Base-by-base conservation (phyloP, 2,329 filamentous ascomycete species). In the Sarocladiaceae sp. region DNA sequence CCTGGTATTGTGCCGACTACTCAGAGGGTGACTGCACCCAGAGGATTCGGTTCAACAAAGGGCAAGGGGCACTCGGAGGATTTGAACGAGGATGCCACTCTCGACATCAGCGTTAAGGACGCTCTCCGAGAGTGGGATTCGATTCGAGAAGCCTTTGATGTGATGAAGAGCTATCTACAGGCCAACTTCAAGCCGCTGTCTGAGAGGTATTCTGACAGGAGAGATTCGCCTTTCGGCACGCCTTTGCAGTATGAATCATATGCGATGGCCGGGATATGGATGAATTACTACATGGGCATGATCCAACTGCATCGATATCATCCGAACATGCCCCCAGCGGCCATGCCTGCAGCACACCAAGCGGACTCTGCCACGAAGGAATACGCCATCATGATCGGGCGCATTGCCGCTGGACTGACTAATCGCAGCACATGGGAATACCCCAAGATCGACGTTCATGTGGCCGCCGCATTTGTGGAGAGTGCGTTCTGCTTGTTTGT, bases 301-400 rank as follows among this genome's bases (percentile, higher is more conserved):
- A 91, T 97, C 46, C 75, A 90, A 44, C 74, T 93, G n/a, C 72
- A 91, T 47, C 78, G 93, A 26, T 74, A 82, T 1, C 90, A 96
- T 53, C 93, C 93, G 0, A 78, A 78, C 19, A 96, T 96, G 89
- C 91, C 90, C 1, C 88, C 91, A 0, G 82, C 90, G 7, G 85
- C 89, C 27, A 89, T 95, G 79, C 78, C 89, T 55, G 89, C 93
- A 3, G 88, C 88, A 0, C 85, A 83, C 6, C 74, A 94, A 50
- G 81, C 85, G 9, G 88, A 88, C 1, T 69, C 69, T 12, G 77
- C 85, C 41, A 96, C 91, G 1, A 78, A 74, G 3, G 67, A 67
- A 0, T 85, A 80, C 61, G 86, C 89, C 1, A 81, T 81, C 48
- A 74, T 83, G 50, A 80, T 96, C 47, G 90, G 88, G 6, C 80